Evolutionary conservation across 1,139 yeast genomes (phyloP).

Genomic region (Diutina catenulata): DNA sequence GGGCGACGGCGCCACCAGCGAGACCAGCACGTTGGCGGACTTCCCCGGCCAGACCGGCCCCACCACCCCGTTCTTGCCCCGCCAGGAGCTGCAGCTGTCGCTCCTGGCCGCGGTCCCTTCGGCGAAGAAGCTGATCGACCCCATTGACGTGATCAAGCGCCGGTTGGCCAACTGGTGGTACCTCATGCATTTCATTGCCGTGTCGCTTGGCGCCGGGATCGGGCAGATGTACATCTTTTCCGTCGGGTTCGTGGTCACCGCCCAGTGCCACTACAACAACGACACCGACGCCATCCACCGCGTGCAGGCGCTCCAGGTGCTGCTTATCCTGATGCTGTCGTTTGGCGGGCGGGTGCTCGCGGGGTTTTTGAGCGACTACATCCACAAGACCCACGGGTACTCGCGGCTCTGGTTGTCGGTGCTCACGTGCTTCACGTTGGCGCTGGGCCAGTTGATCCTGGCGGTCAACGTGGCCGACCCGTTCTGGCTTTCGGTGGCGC

Average conservation of each 20-base stretch:
- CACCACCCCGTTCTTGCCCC: too few species aligned
- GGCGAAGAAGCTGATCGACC: slow-evolving; percentile 8
- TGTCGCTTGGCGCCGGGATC: slow-evolving; percentile 56
- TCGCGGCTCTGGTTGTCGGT: slow-evolving; percentile 64
- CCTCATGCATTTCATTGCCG: slow-evolving; percentile 33
- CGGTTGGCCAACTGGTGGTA: slow-evolving; percentile 18
- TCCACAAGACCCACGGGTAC: slow-evolving; percentile 32
- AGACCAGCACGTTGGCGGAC: slow-evolving; percentile 2
- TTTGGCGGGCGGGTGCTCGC: slow-evolving; percentile 58
- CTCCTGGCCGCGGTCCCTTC: slow-evolving; percentile 5
- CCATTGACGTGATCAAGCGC: slow-evolving; percentile 10
- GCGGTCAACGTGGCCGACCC: slow-evolving; percentile 10
- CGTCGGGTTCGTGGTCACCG: slow-evolving; percentile 60
- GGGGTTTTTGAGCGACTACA: slow-evolving; percentile 55
- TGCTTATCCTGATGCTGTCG: slow-evolving; percentile 54
- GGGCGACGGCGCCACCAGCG: background rate
- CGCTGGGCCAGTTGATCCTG: slow-evolving; percentile 17
- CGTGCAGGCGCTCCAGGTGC: slow-evolving; percentile 61
- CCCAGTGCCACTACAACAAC: slow-evolving; percentile 19
- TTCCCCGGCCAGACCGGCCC: too few species aligned
- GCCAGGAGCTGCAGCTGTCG: background rate
- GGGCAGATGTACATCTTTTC: slow-evolving; percentile 74
- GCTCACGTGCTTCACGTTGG: slow-evolving; percentile 21
- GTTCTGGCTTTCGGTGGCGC: slow-evolving; percentile 11
- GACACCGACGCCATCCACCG: slow-evolving; percentile 15